Evolutionary conservation across 768 basidiomycete genomes (phyloP), one percentile per base, ranked within the genome.

Genomic region (Agaricus sinodeliciosus): DNA sequence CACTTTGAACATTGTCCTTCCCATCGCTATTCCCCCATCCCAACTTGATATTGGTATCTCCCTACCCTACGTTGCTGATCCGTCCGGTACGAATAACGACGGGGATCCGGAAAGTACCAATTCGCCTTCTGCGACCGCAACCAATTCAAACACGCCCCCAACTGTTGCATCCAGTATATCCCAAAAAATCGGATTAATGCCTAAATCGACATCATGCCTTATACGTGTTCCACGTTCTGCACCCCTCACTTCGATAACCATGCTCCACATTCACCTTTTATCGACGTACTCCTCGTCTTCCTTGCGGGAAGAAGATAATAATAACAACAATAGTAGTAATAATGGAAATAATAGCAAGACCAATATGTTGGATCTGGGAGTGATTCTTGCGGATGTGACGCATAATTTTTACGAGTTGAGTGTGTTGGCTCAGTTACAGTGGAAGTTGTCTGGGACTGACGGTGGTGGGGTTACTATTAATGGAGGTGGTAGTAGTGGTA

Each of bases 331-430:
- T 31, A 31, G 11, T 31, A 31, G 6, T 31, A 31, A 22, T 22
- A 22, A 22, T 22, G 3, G 22, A 22, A 22, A 22, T 22, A 22
- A 22, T 22, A 55, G 45, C n/a, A 57, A 50, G 4, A 42, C 61
- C 62, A 4, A 19, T 12, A 19, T 25, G 36, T 18, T 53, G 34
- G 59, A 59, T 43, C 60, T 61, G 40, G 67, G 55, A 60, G 67
- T 51, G 27, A 62, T 77, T 12, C 69, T 73, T 45, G 60, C 58
- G 22, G 88, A 90, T 49, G 76, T 91, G 60, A 79, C 84, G 15
- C 72, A 67, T 41, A 90, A 81, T 61, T 90, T 77, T 60, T 74
- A 87, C 59, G 85, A 86, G 54, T 76, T 93, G 15, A 72, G 81
- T 2, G 74, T 88, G 26, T 77, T 91, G 9, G 75, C 81, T 2